Base-by-base conservation (phyloP, 1,284 basidiomycete species). In the Ustanciosporium gigantosporum region DNA sequence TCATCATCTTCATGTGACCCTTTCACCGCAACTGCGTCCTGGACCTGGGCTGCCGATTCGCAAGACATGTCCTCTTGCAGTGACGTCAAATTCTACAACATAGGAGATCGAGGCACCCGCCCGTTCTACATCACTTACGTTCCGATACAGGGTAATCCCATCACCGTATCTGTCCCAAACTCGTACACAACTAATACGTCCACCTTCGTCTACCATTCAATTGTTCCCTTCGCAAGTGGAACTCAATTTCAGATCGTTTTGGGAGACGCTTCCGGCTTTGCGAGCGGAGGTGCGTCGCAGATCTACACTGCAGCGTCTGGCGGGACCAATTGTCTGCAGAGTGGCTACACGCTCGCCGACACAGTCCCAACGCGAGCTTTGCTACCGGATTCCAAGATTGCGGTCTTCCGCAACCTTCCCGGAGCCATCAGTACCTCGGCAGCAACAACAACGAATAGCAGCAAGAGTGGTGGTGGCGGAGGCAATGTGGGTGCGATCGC, bases 41-140 rank as follows among this genome's bases (percentile, higher is more conserved):
- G 57, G 41, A 36, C 35, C n/a, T 68, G 52, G 19, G 66, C 65
- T 16, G 59, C 44, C 8, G 68, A 70, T 36, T 52, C 55, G 19
- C 56, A 39, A 23, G 41, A 38, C 45, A 58, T 61, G 62, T 31
- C 48, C 25, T 61, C 60, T 25, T 68, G 66, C 41, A 61, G 66
- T 19, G 35, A 32, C n/a, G 55, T 70, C 13, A 34, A 39, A 13
- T 68, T 60, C 21, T 70, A 70, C 57, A 68, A 68, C 36, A 52
- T 68, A 17, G 55, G 45, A 13, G 31, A 38, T 4, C 50, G 67
- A 36, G 66, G 66, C 13, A 70, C 68, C 2, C 31, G 44, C 5
- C 68, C 68, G 4, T 70, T 66, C 29, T 61, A 61, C 35, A 66
- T 68, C 50, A 68, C 55, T 22, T 56, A 45, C 29, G 25, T 69